Percentiles rank a stretch among this genome's conserved stretches.
phyloP scores from a whole-genome alignment of 2,329 filamentous ascomycete species.

The Colletotrichum melonis region DNA sequence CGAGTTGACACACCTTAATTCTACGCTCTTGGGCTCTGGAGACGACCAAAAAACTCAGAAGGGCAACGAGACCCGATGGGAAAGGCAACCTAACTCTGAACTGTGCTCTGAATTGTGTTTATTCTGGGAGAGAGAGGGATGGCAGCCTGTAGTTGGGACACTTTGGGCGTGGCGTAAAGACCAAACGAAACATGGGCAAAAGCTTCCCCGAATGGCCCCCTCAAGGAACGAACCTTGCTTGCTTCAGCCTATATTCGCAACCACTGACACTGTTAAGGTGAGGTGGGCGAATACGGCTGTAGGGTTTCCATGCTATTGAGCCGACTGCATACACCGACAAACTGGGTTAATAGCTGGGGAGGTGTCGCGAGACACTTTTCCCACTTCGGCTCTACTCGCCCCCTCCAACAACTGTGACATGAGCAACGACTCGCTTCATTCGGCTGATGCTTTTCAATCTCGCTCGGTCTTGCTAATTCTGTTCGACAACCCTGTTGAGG shows the following conservation, averaged over 20 bases:
- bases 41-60: neutral
- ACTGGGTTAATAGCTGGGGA: neutral
- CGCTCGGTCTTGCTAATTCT: slow-evolving; percentile 10
- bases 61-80: slow-evolving; percentile 6
- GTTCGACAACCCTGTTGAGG: neutral
- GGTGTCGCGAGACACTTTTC: neutral
- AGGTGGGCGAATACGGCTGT: neutral
- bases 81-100: neutral
- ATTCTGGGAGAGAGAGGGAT: neutral
- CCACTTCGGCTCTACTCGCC: slow-evolving; percentile 13
- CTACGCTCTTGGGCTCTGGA: neutral
- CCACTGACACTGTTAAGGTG: neutral
- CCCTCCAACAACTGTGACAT: neutral
- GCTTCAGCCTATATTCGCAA: neutral
- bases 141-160: neutral
- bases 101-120: neutral
- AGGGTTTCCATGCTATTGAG: neutral
- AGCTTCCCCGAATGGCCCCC: slow-evolving; percentile 16
- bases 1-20: neutral
- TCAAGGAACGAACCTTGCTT: slow-evolving; percentile 8
- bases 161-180: neutral
- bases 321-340: no score
- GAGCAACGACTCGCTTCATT: neutral
- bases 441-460: neutral
- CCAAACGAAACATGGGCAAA: slow-evolving; percentile 35